These are phyloP conservation scores for Chenopodium formosanum DNA, from an alignment of 148 eudicot genomes.

Conservation along the genomic window DNA sequence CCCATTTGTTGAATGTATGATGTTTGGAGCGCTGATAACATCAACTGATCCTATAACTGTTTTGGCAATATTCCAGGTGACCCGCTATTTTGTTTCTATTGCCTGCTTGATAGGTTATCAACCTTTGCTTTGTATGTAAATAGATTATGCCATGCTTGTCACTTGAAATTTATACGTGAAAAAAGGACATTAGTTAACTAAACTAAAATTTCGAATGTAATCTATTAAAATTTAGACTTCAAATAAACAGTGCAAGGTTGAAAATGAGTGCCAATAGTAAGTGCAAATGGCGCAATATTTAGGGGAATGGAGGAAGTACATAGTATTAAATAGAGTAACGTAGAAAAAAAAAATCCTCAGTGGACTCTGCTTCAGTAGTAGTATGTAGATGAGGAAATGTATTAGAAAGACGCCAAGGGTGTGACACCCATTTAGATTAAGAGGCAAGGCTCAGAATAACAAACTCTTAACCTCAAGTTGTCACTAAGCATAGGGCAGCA, in stretches of 20 bases:
- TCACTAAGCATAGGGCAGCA: neutral
- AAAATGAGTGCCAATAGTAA: no score
- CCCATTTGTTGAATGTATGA: constrained; percentile 90
- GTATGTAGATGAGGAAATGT: neutral
- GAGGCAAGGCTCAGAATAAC: neutral
- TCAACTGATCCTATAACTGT: constrained; percentile 99
- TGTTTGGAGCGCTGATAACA: constrained; percentile 99
- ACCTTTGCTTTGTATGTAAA: neutral
- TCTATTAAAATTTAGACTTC: no score
- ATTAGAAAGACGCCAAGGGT: neutral
- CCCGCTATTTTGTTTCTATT: neutral
- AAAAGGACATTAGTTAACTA: no score
- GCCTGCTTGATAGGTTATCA: neutral
- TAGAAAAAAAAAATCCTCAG: no score
- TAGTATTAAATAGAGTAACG: no score
- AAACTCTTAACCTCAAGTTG: neutral
- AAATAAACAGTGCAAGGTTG: no score
- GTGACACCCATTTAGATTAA: neutral
- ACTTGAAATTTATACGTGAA: no score
- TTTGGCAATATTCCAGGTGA: constrained; percentile 92
- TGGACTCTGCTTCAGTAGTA: no score
- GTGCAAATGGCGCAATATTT: no score
- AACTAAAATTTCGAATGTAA: no score
- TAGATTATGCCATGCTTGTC: no score
- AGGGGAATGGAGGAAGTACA: no score